Conservation (phyloP, 176 grass and related monocot genomes). For the Chloris gayana region DNA sequence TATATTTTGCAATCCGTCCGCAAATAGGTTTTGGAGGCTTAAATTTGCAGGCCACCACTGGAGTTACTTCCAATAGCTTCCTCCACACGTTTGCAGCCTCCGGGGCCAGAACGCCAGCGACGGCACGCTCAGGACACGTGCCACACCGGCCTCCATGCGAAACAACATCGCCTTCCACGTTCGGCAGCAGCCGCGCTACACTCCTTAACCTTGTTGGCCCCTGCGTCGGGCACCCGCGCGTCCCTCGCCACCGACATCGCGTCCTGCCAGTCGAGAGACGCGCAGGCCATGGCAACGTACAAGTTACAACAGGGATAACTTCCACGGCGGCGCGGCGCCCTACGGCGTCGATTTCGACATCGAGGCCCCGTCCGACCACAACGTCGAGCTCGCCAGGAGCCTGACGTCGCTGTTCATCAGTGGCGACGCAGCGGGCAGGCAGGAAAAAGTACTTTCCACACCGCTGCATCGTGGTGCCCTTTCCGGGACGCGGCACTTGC, state of each 20-base stretch:
- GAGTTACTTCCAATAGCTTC: no score
- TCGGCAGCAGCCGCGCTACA: conserved; percentile 48
- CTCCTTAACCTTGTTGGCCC: conserved; percentile 56
- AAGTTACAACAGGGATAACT: conserved; percentile 80
- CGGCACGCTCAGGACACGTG: conserved; percentile 55
- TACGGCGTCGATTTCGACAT: conserved; percentile 80
- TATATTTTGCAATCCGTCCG: no score
- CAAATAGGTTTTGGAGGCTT: no score
- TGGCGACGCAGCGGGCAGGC: background rate
- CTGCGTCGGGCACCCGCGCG: conserved; percentile 37
- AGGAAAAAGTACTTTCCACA: conserved; percentile 40
- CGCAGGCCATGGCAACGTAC: conserved; percentile 36
- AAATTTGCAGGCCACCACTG: no score
- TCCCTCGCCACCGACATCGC: conserved; percentile 49
- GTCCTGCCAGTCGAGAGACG: conserved; percentile 61
- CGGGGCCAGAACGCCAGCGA: conserved; percentile 66
- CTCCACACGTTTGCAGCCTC: no score
- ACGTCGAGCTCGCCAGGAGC: conserved; percentile 40
- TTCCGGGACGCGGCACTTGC: conserved; percentile 64
- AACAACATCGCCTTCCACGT: conserved; percentile 55
- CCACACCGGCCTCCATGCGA: conserved; percentile 32
- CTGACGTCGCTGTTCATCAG: conserved; percentile 41
- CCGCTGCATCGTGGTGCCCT: conserved; percentile 67
- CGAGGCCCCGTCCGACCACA: conserved; percentile 30
- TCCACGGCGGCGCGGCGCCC: conserved; percentile 59